These are phyloP conservation scores for Parietaria judaica DNA, from an alignment of 306 rosid genomes.

Conservation along the genomic window DNA sequence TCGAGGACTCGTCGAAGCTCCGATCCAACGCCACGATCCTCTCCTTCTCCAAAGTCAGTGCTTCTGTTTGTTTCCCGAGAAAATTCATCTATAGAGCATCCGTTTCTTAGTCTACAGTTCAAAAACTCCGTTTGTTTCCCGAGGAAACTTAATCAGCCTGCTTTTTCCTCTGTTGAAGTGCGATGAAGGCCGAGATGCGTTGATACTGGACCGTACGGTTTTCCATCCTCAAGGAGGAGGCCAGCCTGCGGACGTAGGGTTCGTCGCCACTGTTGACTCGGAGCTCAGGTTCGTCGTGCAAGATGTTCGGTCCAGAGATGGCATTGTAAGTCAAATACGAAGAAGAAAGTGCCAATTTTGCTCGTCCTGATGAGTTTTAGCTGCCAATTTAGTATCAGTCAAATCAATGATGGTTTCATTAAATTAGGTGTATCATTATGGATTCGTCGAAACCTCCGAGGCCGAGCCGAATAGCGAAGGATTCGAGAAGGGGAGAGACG, in stretches of 20 bases:
- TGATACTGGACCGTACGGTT: conserved; percentile 59
- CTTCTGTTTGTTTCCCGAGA: conserved; percentile 19
- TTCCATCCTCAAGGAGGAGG: conserved; percentile 91
- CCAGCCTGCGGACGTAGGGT: conserved; percentile 66
- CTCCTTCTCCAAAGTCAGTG: conserved; percentile 35
- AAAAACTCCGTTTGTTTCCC: not conserved
- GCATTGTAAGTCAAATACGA: conserved; percentile 35
- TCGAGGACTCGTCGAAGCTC: conserved; percentile 52
- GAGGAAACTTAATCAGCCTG: not conserved
- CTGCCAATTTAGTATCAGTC: not conserved
- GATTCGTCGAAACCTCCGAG: conserved; percentile 35
- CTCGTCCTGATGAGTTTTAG: not conserved
- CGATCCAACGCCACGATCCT: conserved; percentile 42
- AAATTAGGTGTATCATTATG: conserved; percentile 63
- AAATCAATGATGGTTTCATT: not conserved
- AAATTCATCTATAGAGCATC: not conserved
- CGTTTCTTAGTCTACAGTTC: not conserved
- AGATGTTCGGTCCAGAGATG: conserved; percentile 63
- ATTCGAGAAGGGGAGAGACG: conserved; percentile 34
- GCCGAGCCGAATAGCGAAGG: conserved; percentile 24
- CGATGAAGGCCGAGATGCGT: conserved; percentile 48
- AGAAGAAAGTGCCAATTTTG: not conserved
- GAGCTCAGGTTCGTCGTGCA: conserved; percentile 41
- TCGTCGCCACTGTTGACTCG: conserved; percentile 24
- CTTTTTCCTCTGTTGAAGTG: conserved; percentile 20